These are phyloP conservation scores for Metarhizium humberi DNA, from an alignment of 2,329 filamentous ascomycete species.

Conservation along the genomic window DNA sequence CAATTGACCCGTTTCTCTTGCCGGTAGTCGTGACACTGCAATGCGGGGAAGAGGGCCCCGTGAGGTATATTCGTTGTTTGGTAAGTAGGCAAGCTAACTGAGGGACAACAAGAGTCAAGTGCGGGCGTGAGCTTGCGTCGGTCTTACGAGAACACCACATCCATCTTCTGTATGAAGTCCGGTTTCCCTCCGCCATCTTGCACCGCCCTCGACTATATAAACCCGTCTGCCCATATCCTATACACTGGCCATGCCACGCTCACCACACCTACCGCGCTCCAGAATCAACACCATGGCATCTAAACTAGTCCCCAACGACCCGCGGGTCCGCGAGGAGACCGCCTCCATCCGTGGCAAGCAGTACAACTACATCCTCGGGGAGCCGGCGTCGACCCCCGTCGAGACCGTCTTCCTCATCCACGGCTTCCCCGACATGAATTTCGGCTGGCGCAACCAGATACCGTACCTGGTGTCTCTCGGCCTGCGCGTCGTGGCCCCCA, in stretches of 20 bases:
- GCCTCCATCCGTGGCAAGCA: slow-evolving; percentile 57
- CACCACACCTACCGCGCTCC: neutral
- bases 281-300: slow-evolving; percentile 38
- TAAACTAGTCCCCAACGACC: slow-evolving; percentile 57
- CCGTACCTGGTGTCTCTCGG: slow-evolving; percentile 63
- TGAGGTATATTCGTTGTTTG: no score
- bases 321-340: slow-evolving; percentile 55
- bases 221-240: neutral
- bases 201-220: neutral
- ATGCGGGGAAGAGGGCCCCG: no score
- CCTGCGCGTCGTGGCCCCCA: slow-evolving; percentile 71
- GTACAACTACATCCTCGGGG: slow-evolving; percentile 56
- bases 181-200: neutral
- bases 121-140: no score
- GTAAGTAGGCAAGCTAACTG: no score
- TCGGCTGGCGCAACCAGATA: slow-evolving; percentile 87
- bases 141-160: no score
- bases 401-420: slow-evolving; percentile 52
- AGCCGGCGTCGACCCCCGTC: slow-evolving; percentile 32
- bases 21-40: no score
- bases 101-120: no score
- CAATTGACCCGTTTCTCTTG: no score
- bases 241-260: no score
- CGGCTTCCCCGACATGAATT: slow-evolving; percentile 74
- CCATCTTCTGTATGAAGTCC: neutral